A percentile compares a stretch with the other conserved stretches of the same genome.
These are phyloP conservation scores for Candida germanica DNA, from an alignment of 805 yeast species.

Conservation along the genomic window DNA sequence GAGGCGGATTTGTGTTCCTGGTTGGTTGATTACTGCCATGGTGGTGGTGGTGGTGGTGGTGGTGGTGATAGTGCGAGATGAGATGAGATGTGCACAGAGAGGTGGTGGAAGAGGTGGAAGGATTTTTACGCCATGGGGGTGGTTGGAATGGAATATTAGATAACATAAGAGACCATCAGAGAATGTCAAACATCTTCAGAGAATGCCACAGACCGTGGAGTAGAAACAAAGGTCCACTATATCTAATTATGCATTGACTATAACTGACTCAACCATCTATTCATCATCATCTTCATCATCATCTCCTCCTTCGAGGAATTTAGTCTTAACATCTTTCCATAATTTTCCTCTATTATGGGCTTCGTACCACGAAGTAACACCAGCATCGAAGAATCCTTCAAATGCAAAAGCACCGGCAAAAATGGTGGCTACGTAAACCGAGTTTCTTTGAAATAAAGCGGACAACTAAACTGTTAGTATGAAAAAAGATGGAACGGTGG, in stretches of 20 bases:
- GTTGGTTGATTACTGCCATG: conserved; percentile 70
- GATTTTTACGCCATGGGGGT: no score
- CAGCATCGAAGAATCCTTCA: conserved; percentile 71
- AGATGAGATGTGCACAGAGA: no score
- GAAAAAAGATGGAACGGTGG: no score
- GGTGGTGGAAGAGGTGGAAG: no score
- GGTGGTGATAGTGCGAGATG: no score
- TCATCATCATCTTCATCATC: conserved; percentile 59
- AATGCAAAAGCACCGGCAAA: conserved; percentile 83
- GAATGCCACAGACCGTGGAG: no score
- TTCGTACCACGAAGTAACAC: conserved; percentile 68
- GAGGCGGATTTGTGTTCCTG: conserved; percentile 80
- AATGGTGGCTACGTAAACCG: conserved; percentile 78
- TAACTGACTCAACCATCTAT: conserved; percentile 8
- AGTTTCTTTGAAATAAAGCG: conserved; percentile 76
- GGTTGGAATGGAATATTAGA: no score
- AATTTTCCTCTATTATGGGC: conserved; percentile 79
- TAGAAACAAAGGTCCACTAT: no score
- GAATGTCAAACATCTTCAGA: no score
- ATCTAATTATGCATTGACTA: conserved; percentile 7
- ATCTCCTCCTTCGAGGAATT: conserved; percentile 51
- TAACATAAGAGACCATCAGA: no score
- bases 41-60: no score
- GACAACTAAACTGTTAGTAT: conserved; percentile 14
- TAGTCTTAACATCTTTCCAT: conserved; percentile 75